Conservation (phyloP, 2,329 filamentous ascomycete genomes). For the Hortaea werneckii region DNA sequence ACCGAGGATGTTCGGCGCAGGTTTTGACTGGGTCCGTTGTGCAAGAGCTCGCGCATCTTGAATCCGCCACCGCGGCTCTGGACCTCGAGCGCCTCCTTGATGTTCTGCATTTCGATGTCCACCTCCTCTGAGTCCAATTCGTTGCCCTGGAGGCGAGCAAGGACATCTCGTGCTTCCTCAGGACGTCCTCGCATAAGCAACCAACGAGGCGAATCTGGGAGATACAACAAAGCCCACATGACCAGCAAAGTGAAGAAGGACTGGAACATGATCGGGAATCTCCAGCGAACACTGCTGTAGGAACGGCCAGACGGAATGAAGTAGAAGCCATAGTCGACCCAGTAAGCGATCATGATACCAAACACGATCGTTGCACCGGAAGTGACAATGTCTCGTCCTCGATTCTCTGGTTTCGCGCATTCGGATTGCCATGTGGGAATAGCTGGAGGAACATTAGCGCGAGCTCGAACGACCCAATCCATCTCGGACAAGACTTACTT, state of each 20-base stretch:
- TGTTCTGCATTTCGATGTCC: constrained; percentile 38
- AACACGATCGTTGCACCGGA: constrained; percentile 38
- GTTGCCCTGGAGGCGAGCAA: constrained; percentile 38
- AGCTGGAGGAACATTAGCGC: constrained; percentile 37
- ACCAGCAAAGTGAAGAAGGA: constrained; percentile 46
- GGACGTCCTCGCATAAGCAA: constrained; percentile 47
- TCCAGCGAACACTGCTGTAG: constrained; percentile 26
- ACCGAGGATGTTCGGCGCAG: constrained; percentile 24
- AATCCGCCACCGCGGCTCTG: constrained; percentile 40
- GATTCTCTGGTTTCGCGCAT: constrained; percentile 40
- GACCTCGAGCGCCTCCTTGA: constrained; percentile 46
- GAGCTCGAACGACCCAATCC: constrained; percentile 43
- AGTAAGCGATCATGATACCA: constrained; percentile 31
- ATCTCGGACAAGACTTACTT: constrained; percentile 35
- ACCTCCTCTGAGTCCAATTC: constrained; percentile 35
- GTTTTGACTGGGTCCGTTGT: constrained; percentile 23
- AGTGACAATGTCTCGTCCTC: constrained; percentile 44
- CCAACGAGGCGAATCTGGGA: constrained; percentile 51
- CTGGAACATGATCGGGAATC: constrained; percentile 40
- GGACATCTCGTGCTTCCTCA: constrained; percentile 39
- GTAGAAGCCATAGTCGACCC: constrained; percentile 39
- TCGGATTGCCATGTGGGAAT: constrained; percentile 46
- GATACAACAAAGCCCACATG: constrained; percentile 35
- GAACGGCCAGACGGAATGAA: constrained; percentile 25
- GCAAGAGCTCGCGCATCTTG: constrained; percentile 29